Base-by-base conservation (phyloP, 306 rosid genomes). In the Rosa multiflora region DNA sequence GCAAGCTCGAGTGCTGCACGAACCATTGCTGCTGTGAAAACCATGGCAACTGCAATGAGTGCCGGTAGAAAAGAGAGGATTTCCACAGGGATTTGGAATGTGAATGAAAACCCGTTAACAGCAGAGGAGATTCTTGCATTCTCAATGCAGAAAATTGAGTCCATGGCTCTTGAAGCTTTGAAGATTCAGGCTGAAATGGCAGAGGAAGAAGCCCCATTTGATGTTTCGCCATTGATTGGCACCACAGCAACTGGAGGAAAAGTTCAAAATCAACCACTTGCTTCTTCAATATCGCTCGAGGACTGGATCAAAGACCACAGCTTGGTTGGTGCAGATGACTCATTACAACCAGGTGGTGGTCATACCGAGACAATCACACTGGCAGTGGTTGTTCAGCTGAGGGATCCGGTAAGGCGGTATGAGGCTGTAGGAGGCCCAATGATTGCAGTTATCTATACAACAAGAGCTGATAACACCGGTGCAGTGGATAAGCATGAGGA, bases 161-260 rank as follows among this genome's bases (percentile, higher is more conserved):
- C 92, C 77, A 92, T 90, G 97, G 76, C 93, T 1, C 76, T 93
- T 37, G 97, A 93, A 76, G 97, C 96, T 40, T 73, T 95, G 80
- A 92, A 89, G 87, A 82, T 95, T 66, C 94, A 95, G 80, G 97
- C 97, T 20, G 96, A 87, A 66, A 82, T 88, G 90, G 91, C 92
- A 0, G 97, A 95, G 74, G 98, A 93, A 81, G 98, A 91, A 78
- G 93, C 99, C 32, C 97, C 99, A 10, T 96, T 96, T 68, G 98
- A 93, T 39, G 89, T 91, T 61, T 90, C 97, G 2, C 81, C 97
- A 69, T 74, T 80, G 77, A 78, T 40, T 67, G 72, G 53, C 26
- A 29, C 67, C 32, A n/a, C 63, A 4, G 90, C 76, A 44, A 76
- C 39, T 6, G 77, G 79, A 11, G 88, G 83, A 67, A 87, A 88